Evolutionary conservation across 441 rosid species (phyloP).

Genomic region (Populus hybrid): DNA sequence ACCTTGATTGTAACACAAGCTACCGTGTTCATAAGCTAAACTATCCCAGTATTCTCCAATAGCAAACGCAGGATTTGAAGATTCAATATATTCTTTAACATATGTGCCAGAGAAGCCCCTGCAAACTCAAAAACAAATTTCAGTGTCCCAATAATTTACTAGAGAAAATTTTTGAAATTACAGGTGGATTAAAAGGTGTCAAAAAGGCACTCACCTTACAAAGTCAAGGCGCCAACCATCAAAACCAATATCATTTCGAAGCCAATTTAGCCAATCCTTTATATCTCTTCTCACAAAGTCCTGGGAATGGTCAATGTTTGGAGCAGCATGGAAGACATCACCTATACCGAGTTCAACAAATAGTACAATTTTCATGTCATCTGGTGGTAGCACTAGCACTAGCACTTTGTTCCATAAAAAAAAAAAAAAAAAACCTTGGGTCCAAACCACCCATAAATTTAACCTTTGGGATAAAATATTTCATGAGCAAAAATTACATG

Average conservation of each 20-base stretch:
- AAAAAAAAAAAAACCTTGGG: background rate
- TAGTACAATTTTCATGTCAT: background rate
- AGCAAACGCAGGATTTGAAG: conserved; percentile 50
- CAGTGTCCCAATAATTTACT: background rate
- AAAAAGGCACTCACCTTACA: conserved; percentile 34
- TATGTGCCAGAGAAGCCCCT: conserved; percentile 52
- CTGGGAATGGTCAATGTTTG: conserved; percentile 48
- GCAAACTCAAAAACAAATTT: conserved; percentile 13
- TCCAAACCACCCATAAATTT: background rate
- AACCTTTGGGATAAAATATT: background rate
- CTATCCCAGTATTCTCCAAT: conserved; percentile 62
- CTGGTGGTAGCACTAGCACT: background rate
- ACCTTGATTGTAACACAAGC: conserved; percentile 57
- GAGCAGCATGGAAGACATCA: conserved; percentile 51
- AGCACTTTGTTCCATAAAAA: background rate
- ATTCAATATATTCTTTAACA: conserved; percentile 50
- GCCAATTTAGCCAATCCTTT: conserved; percentile 51
- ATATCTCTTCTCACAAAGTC: conserved; percentile 46
- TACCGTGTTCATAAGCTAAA: conserved; percentile 46
- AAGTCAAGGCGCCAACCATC: conserved; percentile 58
- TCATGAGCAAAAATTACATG: background rate
- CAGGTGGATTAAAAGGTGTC: background rate
- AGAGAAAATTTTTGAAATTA: background rate
- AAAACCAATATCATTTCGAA: conserved; percentile 38
- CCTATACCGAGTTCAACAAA: conserved; percentile 18